phyloP scores from a whole-genome alignment of 2,329 filamentous ascomycete species.

The Cladophialophora exuberans region DNA sequence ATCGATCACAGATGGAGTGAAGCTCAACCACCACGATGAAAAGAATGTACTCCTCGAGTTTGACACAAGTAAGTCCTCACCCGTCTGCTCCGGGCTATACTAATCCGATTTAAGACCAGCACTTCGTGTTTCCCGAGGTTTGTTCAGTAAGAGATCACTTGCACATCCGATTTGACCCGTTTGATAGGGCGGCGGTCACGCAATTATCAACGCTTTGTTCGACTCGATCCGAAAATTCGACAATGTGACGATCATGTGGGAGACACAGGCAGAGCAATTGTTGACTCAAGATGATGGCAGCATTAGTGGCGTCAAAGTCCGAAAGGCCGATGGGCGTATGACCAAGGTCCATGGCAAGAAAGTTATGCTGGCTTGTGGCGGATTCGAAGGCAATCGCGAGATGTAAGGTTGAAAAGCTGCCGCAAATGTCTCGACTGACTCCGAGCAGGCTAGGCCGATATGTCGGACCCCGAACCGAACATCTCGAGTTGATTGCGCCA shows the following conservation, averaged over 20 bases:
- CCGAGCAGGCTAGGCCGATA: slow-evolving; percentile 35
- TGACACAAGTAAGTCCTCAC: slow-evolving; percentile 36
- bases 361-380: slow-evolving; percentile 46
- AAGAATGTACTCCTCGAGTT: slow-evolving; percentile 47
- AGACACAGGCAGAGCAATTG: slow-evolving; percentile 44
- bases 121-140: slow-evolving; percentile 44
- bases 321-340: slow-evolving; percentile 43
- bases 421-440: not conserved
- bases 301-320: slow-evolving; percentile 42
- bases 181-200: slow-evolving; percentile 40
- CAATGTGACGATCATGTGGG: slow-evolving; percentile 42
- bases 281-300: slow-evolving; percentile 40
- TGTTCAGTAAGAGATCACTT: not conserved
- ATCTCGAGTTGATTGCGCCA: slow-evolving; percentile 46
- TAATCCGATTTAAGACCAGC: slow-evolving; percentile 35
- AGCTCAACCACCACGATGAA: slow-evolving; percentile 43
- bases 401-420: slow-evolving; percentile 38
- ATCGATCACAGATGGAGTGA: slow-evolving; percentile 31
- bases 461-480: slow-evolving; percentile 43
- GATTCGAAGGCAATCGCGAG: slow-evolving; percentile 47
- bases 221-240: slow-evolving; percentile 41
- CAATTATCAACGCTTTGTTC: slow-evolving; percentile 44
- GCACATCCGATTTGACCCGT: not conserved
- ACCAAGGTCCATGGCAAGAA: slow-evolving; percentile 30
- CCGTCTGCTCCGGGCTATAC: not conserved